Evolutionary conservation across 2,329 filamentous ascomycete genomes (phyloP), one percentile per base, ranked within the genome.

Genomic region (Fusarium nygamai): DNA sequence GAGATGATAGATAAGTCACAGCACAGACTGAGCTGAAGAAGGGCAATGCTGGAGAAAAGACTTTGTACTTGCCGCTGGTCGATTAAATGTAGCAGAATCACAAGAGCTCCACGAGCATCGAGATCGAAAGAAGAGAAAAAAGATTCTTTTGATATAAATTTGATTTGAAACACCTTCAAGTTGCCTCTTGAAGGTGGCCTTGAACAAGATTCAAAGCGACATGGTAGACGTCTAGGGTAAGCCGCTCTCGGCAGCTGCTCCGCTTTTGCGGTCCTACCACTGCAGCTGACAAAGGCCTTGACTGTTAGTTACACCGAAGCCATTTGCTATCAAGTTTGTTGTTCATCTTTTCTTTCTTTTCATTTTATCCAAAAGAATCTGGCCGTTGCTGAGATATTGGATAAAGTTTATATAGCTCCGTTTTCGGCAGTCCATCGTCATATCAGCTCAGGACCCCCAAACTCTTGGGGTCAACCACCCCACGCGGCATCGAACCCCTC

Each of bases 401-500:
- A n/a, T 43, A 29, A 29, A 27, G 17, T 24, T 56, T 44, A 22
- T 44, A 38, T 13, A 48, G 31, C 39, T 62, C 57, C 68, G 50
- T 46, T 69, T 31, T 57, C 60, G 53, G 59, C 24, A 19, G 50
- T 29, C 51, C 44, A 60, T 56, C 54, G 51, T 69, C 43, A 75
- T 38, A 38, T 31, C 41, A 66, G 48, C 38, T 29, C 27, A 20
- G 24, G 24, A 39, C 72, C 72, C 72, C 72, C 72, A 75, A 75
- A 44, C 46, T 47, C 39, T 38, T 75, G 70, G 72, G 72, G 69
- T 73, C 33, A 34, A 69, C 27, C 51, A 48, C 67, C 54, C 46
- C 56, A 61, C 57, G 51, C 61, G 47, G 31, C 48, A 56, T 50
- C 51, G 46, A 62, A 72, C 73, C 73, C 73, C 66, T 74, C 66